Percentiles rank a stretch among this genome's conserved stretches.
Conservation (phyloP, 441 rosid genomes). For the Omphalea diandra region DNA sequence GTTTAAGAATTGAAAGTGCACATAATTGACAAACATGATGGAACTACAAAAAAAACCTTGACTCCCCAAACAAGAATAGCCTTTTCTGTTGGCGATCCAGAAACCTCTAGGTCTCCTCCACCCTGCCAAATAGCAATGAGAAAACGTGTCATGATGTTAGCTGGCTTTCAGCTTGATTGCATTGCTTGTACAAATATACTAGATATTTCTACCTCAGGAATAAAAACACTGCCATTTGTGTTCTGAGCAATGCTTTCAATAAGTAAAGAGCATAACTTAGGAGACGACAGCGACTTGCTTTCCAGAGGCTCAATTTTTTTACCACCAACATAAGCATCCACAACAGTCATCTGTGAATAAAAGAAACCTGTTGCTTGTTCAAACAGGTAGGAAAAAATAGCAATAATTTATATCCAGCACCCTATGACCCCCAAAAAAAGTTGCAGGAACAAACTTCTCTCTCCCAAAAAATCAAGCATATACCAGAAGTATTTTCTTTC, state of each 20-base stretch:
- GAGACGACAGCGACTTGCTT: slow-evolving; percentile 50
- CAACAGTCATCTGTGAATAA: slow-evolving; percentile 73
- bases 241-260: slow-evolving; percentile 83
- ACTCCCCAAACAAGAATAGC: slow-evolving; percentile 82
- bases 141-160: neutral
- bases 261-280: slow-evolving; percentile 46
- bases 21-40: slow-evolving; percentile 12
- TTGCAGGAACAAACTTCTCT: neutral
- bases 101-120: slow-evolving; percentile 74
- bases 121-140: slow-evolving; percentile 45
- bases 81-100: slow-evolving; percentile 97
- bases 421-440: neutral
- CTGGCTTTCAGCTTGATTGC: neutral
- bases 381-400: neutral
- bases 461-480: neutral
- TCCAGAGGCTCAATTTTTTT: slow-evolving; percentile 60
- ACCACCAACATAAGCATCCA: slow-evolving; percentile 68
- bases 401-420: neutral
- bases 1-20: slow-evolving; percentile 15
- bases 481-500: neutral
- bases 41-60: slow-evolving; percentile 49
- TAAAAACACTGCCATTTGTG: slow-evolving; percentile 81
- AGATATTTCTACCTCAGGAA: slow-evolving; percentile 51
- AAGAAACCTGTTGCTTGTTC: slow-evolving; percentile 11
- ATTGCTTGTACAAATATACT: neutral